Evolutionary conservation across 1,284 basidiomycete species (phyloP), one percentile per base, ranked within the genome.

Genomic region (Inonotus obliquus): DNA sequence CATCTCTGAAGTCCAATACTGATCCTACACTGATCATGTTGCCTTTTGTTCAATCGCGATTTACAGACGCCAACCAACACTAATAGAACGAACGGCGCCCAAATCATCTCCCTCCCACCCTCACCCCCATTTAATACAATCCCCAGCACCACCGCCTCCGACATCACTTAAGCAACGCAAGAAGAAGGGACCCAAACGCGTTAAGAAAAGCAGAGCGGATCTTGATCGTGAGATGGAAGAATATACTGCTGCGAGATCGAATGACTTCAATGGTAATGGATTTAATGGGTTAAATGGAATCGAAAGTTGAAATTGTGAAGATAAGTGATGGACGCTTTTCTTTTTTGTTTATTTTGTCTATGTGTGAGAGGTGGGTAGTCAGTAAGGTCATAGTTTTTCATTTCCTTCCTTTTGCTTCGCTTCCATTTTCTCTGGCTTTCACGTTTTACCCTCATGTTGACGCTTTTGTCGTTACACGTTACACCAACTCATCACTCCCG

Each of bases 191-290:
- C 66, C 68, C 2, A 65, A 61, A 39, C 69, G 69, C 25, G 59
- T 67, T n/a, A 68, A 65, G 38, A 69, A 69, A 57, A 66, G 61
- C 11, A 38, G 54, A 1, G 58, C 59, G 39, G 60, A 64, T 39
- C 65, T 68, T 11, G 67, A 68, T 55, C 51, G 48, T 35, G 67
- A 68, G 39, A 67, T 68, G 66, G 67, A 67, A 37, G 62, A 57
- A 19, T 67, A 67, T 44, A 58, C 52, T 54, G 49, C 61, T 29
- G 38, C 13, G 41, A 41, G 61, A 7, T 21, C 19, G n/a, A 7
- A 21, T n/a, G 41, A 19, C 48, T 3, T 7, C 23, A 54, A 41
- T 14, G 38, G 37, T 39, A 38, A 14, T n/a, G 41, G 41, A 13
- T 11, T 41, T n/a, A 37, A 55, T 41, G 21, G 41, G 14, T 45